Base-by-base conservation (phyloP, 139 green algal species). In the Micromonas commoda region DNA sequence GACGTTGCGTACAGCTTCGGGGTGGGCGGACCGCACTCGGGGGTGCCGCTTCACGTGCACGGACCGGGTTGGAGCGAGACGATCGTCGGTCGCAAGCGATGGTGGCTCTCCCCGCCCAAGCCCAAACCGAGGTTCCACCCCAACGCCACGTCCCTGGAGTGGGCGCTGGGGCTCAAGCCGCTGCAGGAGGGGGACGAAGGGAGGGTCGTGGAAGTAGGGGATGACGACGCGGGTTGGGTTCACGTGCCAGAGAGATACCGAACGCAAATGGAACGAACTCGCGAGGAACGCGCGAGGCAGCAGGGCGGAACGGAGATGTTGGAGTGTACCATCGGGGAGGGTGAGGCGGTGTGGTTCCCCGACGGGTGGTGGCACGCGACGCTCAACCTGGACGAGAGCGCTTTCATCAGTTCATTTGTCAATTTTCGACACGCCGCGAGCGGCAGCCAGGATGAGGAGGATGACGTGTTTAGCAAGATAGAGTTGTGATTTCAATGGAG, bases 321-420 rank as follows among this genome's bases (percentile, higher is more conserved):
- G 1, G 51, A 66, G 71, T 77, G 71, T 52, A 51, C 32, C 2
- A 31, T 77, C 9, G 0, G 26, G n/a, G 2, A 13, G 29, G 53
- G 53, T 3, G 45, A 77, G 45, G 53, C 29, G 26, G 33, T 77
- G 6, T 77, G 68, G 2, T 77, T 77, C 33, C 71, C 71, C 0
- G 16, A 45, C 2, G 0, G 45, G 33, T 77, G 71, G 71, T 67
- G 53, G 52, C 71, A 77, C 32, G 51, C 71, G 3, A 77, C 71
- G 16, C 51, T 77, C 16, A 77, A 77, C 29, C 33, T 77, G 24
- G 71, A 77, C 61, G 71, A 77, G 61, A 53, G 9, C 16, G 53
- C 68, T 4, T 67, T 69, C 29, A 77, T 77, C 1, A 57, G 28
- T 26, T 51, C 45, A 20, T 77, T 77, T 5, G 71, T 77, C 9